Evolutionary conservation across 23 red algal species (phyloP), one percentile per base, ranked within the genome.

Genomic region (Gracilaria gracilis): DNA sequence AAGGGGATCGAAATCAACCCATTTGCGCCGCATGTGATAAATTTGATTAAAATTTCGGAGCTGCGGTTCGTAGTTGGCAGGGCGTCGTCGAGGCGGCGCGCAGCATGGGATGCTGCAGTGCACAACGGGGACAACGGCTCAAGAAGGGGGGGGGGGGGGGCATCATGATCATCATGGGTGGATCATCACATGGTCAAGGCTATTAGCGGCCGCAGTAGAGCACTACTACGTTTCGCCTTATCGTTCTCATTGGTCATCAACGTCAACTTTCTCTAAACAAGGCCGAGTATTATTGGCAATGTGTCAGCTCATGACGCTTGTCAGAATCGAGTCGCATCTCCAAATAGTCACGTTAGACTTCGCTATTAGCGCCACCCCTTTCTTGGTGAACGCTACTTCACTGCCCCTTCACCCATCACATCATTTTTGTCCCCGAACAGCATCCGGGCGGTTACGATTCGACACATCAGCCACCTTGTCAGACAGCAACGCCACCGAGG

Each of bases 251-350:
- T 77, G 72, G 72, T 28, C 25, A 31, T 28, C 16, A 27, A 77
- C 72, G 72, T 77, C 14, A 50, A 51, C 31, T 19, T 50, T 14
- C 38, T 77, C 72, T 50, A 25, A 49, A 51, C 40, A 77, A 9
- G 40, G 39, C 21, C 39, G 72, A 28, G 38, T 16, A 49, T 77
- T 51, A 49, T 77, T 77, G 72, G 72, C 72, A 34, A 46, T 77
- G 72, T 31, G 40, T 77, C n/a, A 77, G 34, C 72, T 50, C 72
- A 46, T 77, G 72, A 77, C 72, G 72, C 72, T 77, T 77, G 72
- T 48, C 72, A 77, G 7, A 32, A 50, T n/a, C 21, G 42, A 25
- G 50, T 28, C 29, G 16, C 31, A 36, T 15, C 32, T 37, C 64
- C 28, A 69, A 15, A 11, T 24, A 69, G 31, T 69, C 64, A 20